Percentiles rank a stretch among this genome's conserved stretches.
Conservation (phyloP, 768 basidiomycete species). For the Exidia glandulosa region DNA sequence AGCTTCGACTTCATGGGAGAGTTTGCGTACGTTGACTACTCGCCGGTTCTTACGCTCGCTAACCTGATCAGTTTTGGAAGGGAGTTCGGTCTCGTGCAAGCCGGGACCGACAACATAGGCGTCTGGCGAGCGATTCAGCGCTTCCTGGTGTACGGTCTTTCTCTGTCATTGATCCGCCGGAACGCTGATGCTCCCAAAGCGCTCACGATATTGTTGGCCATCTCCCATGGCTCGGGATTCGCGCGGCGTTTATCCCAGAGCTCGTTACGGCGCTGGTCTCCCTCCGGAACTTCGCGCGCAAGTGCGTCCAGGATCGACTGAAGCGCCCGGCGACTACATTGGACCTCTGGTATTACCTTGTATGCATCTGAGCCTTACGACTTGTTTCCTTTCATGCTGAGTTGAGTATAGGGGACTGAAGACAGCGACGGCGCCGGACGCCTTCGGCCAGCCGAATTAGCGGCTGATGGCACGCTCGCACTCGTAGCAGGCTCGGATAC, state of each 20-base stretch:
- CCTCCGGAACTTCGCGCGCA: not conserved
- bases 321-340: not conserved
- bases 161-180: not conserved
- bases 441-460: not conserved
- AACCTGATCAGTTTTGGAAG: not conserved
- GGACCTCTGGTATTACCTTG: not conserved
- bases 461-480: not conserved
- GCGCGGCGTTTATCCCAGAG: not conserved
- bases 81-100: not conserved
- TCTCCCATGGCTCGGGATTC: not conserved
- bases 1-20: not conserved
- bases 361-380: not conserved
- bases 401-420: not conserved
- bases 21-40: not conserved
- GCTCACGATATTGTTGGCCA: not conserved
- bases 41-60: not conserved
- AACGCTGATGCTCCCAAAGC: not conserved
- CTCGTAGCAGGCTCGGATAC: slow-evolving; percentile 2
- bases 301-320: not conserved
- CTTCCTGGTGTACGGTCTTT: not conserved
- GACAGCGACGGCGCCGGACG: not conserved
- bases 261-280: not conserved
- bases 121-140: not conserved
- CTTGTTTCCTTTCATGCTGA: not conserved
- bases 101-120: not conserved